A percentile compares a stretch with the other conserved stretches of the same genome.
phyloP scores from a whole-genome alignment of 164 flowering plant species.

The grape (Vitis vinifera) region DNA sequence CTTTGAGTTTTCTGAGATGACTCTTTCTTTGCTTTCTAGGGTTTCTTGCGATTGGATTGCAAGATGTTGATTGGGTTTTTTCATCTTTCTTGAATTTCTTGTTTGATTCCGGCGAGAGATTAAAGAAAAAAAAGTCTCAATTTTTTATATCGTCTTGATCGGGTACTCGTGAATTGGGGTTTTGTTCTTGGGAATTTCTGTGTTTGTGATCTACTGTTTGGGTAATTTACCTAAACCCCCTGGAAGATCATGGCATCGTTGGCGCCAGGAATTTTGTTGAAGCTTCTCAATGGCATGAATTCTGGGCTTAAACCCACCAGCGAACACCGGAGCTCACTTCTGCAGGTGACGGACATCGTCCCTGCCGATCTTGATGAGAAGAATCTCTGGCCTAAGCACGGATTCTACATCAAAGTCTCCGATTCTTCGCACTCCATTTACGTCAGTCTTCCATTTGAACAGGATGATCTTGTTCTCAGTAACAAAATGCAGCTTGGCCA shows the following conservation, averaged over 20 bases:
- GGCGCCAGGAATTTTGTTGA: constrained; percentile 82
- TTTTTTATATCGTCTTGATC: neutral
- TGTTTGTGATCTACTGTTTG: neutral
- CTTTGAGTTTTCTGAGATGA: neutral
- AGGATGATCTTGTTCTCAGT: constrained; percentile 88
- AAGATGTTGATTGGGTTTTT: neutral
- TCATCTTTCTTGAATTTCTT: neutral
- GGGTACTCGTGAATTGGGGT: neutral
- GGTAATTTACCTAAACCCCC: neutral
- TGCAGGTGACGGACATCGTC: constrained; percentile 94
- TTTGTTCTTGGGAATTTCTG: neutral
- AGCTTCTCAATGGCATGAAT: constrained; percentile 79
- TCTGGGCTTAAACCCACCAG: constrained; percentile 71
- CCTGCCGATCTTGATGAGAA: constrained; percentile 96
- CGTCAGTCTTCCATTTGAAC: constrained; percentile 75
- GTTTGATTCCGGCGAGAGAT: neutral
- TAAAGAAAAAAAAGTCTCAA: neutral
- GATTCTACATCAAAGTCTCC: constrained; percentile 84
- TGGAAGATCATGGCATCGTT: constrained; percentile 58
- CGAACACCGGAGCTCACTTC: constrained; percentile 79
- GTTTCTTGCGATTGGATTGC: neutral
- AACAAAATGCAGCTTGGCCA: constrained; percentile 94
- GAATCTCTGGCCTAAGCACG: constrained; percentile 78
- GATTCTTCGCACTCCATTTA: constrained; percentile 94
- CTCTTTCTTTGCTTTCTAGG: neutral